Conservation (phyloP, 2,329 filamentous ascomycete species). For the Talaromyces sp. region DNA sequence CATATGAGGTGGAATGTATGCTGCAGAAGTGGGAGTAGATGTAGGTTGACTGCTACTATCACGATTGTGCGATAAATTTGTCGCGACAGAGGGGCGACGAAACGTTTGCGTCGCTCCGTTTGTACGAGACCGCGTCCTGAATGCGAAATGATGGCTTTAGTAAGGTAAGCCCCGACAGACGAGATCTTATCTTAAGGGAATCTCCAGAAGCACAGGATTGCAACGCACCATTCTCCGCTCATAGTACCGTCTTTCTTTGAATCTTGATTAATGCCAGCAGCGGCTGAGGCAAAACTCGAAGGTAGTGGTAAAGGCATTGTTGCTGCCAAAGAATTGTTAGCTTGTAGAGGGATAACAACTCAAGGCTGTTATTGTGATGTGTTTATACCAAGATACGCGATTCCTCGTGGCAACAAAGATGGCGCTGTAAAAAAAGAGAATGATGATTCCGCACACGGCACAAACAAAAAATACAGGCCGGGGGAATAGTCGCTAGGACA, state of each 20-base stretch:
- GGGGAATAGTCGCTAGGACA: slow-evolving; percentile 7
- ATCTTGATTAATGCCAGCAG: slow-evolving; percentile 68
- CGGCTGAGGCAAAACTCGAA: slow-evolving; percentile 80
- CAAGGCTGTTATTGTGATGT: slow-evolving; percentile 11
- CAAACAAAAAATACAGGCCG: slow-evolving; percentile 18
- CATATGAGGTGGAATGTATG: slow-evolving; percentile 61
- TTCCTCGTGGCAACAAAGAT: slow-evolving; percentile 18
- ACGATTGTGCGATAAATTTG: slow-evolving; percentile 49
- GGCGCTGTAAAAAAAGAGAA: slow-evolving; percentile 16
- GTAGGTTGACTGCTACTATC: slow-evolving; percentile 41
- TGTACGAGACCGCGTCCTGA: slow-evolving; percentile 58
- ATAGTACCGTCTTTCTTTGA: slow-evolving; percentile 57
- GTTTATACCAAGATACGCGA: slow-evolving; percentile 12
- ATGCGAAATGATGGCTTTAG: slow-evolving; percentile 20
- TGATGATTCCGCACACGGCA: slow-evolving; percentile 18
- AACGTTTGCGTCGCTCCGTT: slow-evolving; percentile 68
- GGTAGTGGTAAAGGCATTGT: slow-evolving; percentile 70
- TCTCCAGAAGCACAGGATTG: neutral
- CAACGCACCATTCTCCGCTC: slow-evolving; percentile 70
- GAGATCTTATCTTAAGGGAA: neutral
- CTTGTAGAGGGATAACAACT: slow-evolving; percentile 19
- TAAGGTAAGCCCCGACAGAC: slow-evolving; percentile 1
- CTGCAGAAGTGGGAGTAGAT: slow-evolving; percentile 42
- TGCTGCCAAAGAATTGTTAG: slow-evolving; percentile 23
- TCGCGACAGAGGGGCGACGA: slow-evolving; percentile 60